Percentiles rank a stretch among this genome's conserved stretches.
These are phyloP conservation scores for Capsicum chinense DNA, from an alignment of 257 asterid genomes.

Conservation along the genomic window DNA sequence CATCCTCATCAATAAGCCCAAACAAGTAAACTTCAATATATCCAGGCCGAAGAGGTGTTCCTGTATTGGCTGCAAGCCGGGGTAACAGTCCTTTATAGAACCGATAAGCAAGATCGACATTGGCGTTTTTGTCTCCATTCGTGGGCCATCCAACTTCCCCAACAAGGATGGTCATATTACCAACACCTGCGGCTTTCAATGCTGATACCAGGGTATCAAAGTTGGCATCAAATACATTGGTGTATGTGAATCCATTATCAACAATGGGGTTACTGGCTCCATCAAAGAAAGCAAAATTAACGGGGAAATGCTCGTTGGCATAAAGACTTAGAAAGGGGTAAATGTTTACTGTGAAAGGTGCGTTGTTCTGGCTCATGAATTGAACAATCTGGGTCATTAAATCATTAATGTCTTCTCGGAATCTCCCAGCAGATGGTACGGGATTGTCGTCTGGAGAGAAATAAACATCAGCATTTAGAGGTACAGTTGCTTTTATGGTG, in stretches of 20 bases:
- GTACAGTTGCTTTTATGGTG: constrained; percentile 73
- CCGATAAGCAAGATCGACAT: constrained; percentile 53
- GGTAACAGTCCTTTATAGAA: constrained; percentile 72
- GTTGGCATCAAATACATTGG: constrained; percentile 80
- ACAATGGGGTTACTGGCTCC: constrained; percentile 59
- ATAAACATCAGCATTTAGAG: constrained; percentile 76
- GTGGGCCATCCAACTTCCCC: constrained; percentile 95
- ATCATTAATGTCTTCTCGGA: constrained; percentile 55
- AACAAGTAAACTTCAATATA: constrained; percentile 69
- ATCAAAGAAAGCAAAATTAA: constrained; percentile 74
- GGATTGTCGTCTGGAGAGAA: constrained; percentile 65
- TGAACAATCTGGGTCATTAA: constrained; percentile 73
- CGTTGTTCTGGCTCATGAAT: constrained; percentile 64
- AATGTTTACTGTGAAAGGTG: constrained; percentile 76
- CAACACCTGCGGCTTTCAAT: constrained; percentile 54
- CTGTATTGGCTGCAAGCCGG: constrained; percentile 62
- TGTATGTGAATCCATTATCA: constrained; percentile 56
- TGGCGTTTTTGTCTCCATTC: constrained; percentile 68
- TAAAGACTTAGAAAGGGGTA: constrained; percentile 76
- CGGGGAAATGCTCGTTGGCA: constrained; percentile 68
- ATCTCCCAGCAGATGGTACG: constrained; percentile 71
- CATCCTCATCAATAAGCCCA: constrained; percentile 82
- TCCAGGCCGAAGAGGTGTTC: constrained; percentile 80
- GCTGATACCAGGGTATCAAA: constrained; percentile 75
- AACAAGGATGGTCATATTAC: constrained; percentile 66